phyloP scores from a whole-genome alignment of 202 grass and related monocot species.

The Miscanthus sacchariflorus region DNA sequence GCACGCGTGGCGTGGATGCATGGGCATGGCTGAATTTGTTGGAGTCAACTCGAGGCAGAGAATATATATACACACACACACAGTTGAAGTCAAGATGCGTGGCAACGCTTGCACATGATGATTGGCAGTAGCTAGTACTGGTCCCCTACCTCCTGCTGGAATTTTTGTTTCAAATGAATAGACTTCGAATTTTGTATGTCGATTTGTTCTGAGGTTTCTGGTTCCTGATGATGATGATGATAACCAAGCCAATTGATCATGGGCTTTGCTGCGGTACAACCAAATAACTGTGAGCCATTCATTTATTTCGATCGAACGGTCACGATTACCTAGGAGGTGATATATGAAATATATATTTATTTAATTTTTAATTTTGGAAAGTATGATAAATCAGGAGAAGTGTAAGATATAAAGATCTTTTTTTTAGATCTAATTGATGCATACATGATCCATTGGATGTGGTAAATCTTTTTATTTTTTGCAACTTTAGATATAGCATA shows the following conservation, averaged over 20 bases:
- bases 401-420: no score
- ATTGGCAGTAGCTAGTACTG: background rate
- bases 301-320: no score
- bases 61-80: background rate
- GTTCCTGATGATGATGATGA: background rate
- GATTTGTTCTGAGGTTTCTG: background rate
- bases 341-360: no score
- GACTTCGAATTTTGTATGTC: slow-evolving; percentile 15
- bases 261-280: no score
- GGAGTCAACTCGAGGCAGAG: background rate
- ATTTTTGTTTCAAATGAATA: background rate
- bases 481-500: no score
- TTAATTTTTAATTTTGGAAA: no score
- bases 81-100: slow-evolving; percentile 32
- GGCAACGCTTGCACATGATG: slow-evolving; percentile 6
- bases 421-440: no score
- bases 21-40: background rate
- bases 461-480: no score
- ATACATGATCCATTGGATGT: no score
- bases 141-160: slow-evolving; percentile 12
- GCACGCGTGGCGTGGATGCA: background rate
- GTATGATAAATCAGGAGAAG: no score
- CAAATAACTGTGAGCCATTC: no score
- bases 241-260: background rate
- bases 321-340: no score